A percentile compares a stretch with the other conserved stretches of the same genome.
These are phyloP conservation scores for Lepiota venenata DNA, from an alignment of 768 basidiomycete genomes.

Conservation along the genomic window DNA sequence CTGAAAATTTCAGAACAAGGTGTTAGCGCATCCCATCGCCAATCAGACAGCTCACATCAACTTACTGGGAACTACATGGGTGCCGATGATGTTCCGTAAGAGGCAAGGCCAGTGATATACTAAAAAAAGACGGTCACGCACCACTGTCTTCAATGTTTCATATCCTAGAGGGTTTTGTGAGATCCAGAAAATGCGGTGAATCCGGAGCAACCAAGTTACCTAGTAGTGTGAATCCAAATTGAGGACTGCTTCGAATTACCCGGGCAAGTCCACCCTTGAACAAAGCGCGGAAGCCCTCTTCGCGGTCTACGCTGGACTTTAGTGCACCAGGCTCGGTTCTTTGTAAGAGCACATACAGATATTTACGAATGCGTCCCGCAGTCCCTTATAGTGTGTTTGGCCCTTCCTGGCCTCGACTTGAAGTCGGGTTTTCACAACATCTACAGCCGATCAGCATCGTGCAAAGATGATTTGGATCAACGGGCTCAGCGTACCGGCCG, in stretches of 20 bases:
- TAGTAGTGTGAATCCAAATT: conserved; percentile 93
- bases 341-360: conserved; percentile 59
- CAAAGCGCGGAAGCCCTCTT: conserved; percentile 86
- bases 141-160: conserved; percentile 42
- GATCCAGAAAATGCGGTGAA: conserved; percentile 15
- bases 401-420: conserved; percentile 93
- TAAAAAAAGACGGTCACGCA: conserved; percentile 26
- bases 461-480: conserved; percentile 9
- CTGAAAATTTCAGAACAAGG: conserved; percentile 31
- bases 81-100: conserved; percentile 4
- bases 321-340: conserved; percentile 8
- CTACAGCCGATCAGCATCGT: conserved; percentile 31
- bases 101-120: conserved; percentile 10
- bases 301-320: conserved; percentile 53
- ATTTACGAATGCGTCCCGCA: conserved; percentile 84
- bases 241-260: conserved; percentile 82
- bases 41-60: conserved; percentile 23
- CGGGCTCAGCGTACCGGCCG: conserved; percentile 57
- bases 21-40: conserved; percentile 17
- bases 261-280: conserved; percentile 94
- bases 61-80: conserved; percentile 43
- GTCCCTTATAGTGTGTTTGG: conserved; percentile 87
- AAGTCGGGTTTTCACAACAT: conserved; percentile 96
- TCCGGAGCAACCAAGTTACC: conserved; percentile 28
- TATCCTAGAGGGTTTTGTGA: conserved; percentile 27